Evolutionary conservation across 2,329 filamentous ascomycete species (phyloP).

Genomic region (Cercospora sojina): DNA sequence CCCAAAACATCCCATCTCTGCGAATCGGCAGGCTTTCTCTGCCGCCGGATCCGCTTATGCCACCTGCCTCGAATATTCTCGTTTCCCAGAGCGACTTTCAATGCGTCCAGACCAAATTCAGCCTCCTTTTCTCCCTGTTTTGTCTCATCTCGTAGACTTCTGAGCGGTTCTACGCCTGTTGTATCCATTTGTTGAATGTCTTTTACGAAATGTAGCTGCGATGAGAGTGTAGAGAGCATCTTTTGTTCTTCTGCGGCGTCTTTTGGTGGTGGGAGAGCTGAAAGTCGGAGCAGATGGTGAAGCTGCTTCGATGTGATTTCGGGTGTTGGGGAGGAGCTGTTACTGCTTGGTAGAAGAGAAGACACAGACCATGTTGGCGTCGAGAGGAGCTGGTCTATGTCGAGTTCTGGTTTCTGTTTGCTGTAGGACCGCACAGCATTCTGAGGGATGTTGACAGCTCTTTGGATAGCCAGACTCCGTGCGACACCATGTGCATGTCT

Average conservation of each 20-base stretch:
- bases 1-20: slow-evolving; percentile 71
- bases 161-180: slow-evolving; percentile 67
- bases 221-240: slow-evolving; percentile 72
- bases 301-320: slow-evolving; percentile 66
- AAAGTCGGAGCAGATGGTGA: slow-evolving; percentile 81
- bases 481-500: not conserved
- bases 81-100: slow-evolving; percentile 56
- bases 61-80: slow-evolving; percentile 62
- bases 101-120: slow-evolving; percentile 58
- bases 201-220: slow-evolving; percentile 88
- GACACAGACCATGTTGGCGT: slow-evolving; percentile 81
- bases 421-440: not conserved
- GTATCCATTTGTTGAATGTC: slow-evolving; percentile 80
- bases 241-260: slow-evolving; percentile 61
- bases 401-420: slow-evolving; percentile 3
- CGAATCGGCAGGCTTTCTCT: slow-evolving; percentile 50
- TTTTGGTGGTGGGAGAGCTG: slow-evolving; percentile 74
- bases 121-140: slow-evolving; percentile 53
- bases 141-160: slow-evolving; percentile 80
- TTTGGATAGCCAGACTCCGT: not conserved
- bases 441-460: not conserved
- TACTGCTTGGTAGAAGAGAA: slow-evolving; percentile 61
- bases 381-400: slow-evolving; percentile 53
- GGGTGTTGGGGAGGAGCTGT: slow-evolving; percentile 35
- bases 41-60: slow-evolving; percentile 51